These are phyloP conservation scores for Pythium rishiriense DNA, from an alignment of 352 stramenopile species.

Conservation along the genomic window DNA sequence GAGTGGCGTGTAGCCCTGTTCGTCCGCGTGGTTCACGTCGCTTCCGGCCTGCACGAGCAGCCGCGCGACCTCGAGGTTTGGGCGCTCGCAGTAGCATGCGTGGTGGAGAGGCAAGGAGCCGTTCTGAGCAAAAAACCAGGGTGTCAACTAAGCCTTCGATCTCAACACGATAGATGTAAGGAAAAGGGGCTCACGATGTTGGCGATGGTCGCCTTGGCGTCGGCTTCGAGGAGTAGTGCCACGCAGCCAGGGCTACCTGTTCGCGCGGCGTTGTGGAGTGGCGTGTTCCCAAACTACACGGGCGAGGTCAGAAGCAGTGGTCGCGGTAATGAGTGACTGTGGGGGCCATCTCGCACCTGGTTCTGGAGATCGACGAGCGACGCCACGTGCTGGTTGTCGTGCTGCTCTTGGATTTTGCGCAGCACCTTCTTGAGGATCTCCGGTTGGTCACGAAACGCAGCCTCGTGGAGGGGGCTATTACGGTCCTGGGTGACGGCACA, in stretches of 20 bases:
- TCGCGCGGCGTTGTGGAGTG: constrained; percentile 70
- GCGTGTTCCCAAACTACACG: constrained; percentile 74
- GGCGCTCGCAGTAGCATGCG: constrained; percentile 70
- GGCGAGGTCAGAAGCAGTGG: not conserved
- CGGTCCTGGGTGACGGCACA: too few species aligned
- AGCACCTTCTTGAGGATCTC: constrained; percentile 57
- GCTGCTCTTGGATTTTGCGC: constrained; percentile 45
- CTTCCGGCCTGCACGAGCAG: constrained; percentile 57
- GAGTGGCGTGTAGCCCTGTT: constrained; percentile 60
- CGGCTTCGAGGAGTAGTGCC: constrained; percentile 46
- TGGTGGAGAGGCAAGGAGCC: constrained; percentile 73
- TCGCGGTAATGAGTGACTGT: not conserved
- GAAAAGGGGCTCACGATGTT: constrained; percentile 49
- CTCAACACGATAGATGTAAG: too few species aligned
- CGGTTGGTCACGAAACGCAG: constrained; percentile 50
- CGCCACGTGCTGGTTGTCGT: constrained; percentile 31
- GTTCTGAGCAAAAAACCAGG: constrained; percentile 39
- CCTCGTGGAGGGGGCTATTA: constrained; percentile 77
- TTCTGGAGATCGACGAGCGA: constrained; percentile 62
- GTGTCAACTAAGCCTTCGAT: too few species aligned
- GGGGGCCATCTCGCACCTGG: constrained; percentile 33
- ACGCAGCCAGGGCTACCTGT: constrained; percentile 55
- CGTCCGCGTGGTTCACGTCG: constrained; percentile 64
- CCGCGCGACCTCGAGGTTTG: constrained; percentile 53
- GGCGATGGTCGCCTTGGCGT: constrained; percentile 39